Percentiles rank a stretch among this genome's conserved stretches.
Evolutionary conservation across 768 basidiomycete species (phyloP).

Genomic region (Rhizopogon roseolus): DNA sequence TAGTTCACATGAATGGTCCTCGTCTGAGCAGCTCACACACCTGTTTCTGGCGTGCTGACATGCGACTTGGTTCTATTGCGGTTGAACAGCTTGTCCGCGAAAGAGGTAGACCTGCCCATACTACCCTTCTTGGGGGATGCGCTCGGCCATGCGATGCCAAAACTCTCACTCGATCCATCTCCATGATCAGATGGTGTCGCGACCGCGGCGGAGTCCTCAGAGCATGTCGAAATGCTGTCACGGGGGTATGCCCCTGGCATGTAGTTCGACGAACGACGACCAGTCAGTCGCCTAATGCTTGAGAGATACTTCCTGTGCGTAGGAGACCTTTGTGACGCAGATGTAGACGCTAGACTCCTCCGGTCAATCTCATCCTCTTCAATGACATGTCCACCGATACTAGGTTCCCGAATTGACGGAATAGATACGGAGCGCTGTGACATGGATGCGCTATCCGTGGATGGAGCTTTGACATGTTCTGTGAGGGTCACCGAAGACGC

Average conservation of each 20-base stretch:
- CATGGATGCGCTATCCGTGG: conserved; percentile 15
- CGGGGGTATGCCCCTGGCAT: conserved; percentile 43
- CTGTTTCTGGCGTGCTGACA: conserved; percentile 39
- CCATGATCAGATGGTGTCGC: conserved; percentile 52
- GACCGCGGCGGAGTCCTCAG: conserved; percentile 62
- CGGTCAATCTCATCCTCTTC: conserved; percentile 25
- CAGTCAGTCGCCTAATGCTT: conserved; percentile 41
- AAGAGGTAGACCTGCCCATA: conserved; percentile 47
- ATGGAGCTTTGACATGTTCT: conserved; percentile 11
- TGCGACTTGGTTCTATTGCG: conserved; percentile 51
- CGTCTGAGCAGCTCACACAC: conserved; percentile 27
- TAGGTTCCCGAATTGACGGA: conserved; percentile 25
- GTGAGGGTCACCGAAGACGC: conserved; percentile 18
- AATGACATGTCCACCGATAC: conserved; percentile 15
- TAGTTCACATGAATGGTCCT: background rate
- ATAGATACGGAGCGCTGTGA: conserved; percentile 25
- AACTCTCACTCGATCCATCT: conserved; percentile 20
- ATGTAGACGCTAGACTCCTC: conserved; percentile 28
- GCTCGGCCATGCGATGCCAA: conserved; percentile 42
- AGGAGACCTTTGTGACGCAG: conserved; percentile 49
- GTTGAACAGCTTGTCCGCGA: conserved; percentile 57
- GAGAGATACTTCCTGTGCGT: conserved; percentile 42
- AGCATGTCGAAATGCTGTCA: conserved; percentile 60
- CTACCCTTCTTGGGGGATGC: conserved; percentile 48
- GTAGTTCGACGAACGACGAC: conserved; percentile 32